Evolutionary conservation across 768 basidiomycete species (phyloP).

Genomic region (Macrolepiota fuliginosa): DNA sequence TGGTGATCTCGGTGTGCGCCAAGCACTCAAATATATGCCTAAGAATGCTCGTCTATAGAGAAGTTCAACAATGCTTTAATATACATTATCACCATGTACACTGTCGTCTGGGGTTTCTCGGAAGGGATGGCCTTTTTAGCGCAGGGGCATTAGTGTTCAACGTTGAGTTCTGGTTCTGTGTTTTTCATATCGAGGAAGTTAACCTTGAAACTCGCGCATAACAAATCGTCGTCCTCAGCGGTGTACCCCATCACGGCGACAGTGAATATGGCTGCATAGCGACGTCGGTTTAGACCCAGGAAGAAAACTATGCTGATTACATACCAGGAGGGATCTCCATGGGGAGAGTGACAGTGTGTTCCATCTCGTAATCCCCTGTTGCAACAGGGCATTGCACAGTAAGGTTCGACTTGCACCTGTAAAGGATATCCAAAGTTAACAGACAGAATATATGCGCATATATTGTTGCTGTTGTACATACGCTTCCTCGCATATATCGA

Average conservation of each 20-base stretch:
- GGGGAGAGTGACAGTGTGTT: constrained; percentile 83
- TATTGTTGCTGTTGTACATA: constrained; percentile 44
- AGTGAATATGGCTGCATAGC: constrained; percentile 71
- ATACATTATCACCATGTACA: neutral
- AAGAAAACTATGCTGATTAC: constrained; percentile 7
- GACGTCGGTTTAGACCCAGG: constrained; percentile 3
- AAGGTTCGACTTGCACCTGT: constrained; percentile 71
- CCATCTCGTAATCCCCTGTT: constrained; percentile 1
- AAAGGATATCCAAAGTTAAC: neutral
- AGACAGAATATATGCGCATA: neutral
- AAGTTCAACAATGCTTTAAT: neutral
- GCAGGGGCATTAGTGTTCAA: too few species aligned
- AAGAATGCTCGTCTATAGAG: constrained; percentile 33
- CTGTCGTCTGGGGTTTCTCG: too few species aligned
- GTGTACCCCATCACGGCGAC: constrained; percentile 73
- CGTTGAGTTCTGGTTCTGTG: neutral
- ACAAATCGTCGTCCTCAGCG: constrained; percentile 64
- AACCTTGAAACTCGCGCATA: constrained; percentile 78
- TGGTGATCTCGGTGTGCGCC: constrained; percentile 71
- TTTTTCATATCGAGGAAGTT: constrained; percentile 46
- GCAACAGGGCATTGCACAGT: neutral
- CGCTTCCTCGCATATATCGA: constrained; percentile 96
- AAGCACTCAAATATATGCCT: constrained; percentile 70
- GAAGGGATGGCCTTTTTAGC: too few species aligned
- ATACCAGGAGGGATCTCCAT: constrained; percentile 81